These are phyloP conservation scores for Microdochium trichocladiopsis DNA, from an alignment of 2,329 filamentous ascomycete species.

Conservation along the genomic window DNA sequence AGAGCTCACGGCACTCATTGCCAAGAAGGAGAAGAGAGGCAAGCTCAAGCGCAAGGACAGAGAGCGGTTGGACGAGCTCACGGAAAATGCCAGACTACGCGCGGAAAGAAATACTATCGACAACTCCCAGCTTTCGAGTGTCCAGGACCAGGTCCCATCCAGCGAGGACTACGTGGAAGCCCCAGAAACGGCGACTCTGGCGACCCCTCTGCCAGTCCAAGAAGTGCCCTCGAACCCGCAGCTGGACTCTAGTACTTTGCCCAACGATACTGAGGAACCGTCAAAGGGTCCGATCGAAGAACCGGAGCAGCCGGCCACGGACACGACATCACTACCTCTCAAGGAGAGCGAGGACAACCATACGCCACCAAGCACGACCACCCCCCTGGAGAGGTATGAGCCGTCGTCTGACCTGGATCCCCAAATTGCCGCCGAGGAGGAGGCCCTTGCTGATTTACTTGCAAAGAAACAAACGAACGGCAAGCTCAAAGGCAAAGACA, in stretches of 20 bases:
- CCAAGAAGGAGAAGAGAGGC: neutral
- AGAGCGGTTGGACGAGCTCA: neutral
- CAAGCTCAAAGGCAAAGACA: conserved; percentile 1
- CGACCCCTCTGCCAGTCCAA: neutral
- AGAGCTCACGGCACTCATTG: neutral
- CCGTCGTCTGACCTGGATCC: neutral
- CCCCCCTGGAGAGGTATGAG: neutral
- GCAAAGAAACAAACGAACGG: neutral
- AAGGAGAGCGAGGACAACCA: neutral
- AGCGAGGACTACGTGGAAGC: neutral
- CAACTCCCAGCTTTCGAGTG: no score
- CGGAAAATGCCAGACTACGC: neutral
- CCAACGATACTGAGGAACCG: neutral
- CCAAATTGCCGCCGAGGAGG: conserved; percentile 1
- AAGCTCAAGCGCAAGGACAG: neutral
- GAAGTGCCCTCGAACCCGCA: neutral
- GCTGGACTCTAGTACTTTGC: neutral
- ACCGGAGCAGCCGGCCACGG: neutral
- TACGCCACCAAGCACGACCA: neutral
- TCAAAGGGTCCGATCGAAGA: neutral
- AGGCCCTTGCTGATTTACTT: neutral
- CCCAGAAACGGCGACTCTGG: neutral
- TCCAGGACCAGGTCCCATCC: neutral
- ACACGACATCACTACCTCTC: neutral
- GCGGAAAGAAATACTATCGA: neutral